These are phyloP conservation scores for Hysterium pulicare DNA, from an alignment of 2,329 filamentous ascomycete species.

Conservation along the genomic window DNA sequence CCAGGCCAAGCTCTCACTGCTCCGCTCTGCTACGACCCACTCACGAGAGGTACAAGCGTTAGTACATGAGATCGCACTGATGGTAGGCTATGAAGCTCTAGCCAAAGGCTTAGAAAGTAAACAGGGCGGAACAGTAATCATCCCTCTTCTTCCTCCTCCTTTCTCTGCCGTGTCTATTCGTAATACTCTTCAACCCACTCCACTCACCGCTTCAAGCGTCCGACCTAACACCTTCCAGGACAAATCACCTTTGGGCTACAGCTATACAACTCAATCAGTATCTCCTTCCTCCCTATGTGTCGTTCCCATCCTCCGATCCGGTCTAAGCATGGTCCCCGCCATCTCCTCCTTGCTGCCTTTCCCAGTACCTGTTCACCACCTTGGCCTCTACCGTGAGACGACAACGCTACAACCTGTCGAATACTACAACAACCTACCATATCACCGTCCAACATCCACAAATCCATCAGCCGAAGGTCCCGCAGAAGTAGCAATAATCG, in stretches of 20 bases:
- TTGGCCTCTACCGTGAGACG: conserved; percentile 90
- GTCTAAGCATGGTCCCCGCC: conserved; percentile 86
- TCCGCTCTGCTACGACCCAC: conserved; percentile 69
- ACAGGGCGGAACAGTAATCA: conserved; percentile 62
- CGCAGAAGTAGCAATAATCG: conserved; percentile 70
- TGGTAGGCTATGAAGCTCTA: conserved; percentile 80
- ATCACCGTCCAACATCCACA: conserved; percentile 55
- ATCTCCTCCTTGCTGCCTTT: conserved; percentile 77
- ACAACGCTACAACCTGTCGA: conserved; percentile 84
- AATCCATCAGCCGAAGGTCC: conserved; percentile 34
- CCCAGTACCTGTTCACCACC: conserved; percentile 82
- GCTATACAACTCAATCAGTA: conserved; percentile 65
- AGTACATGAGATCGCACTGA: conserved; percentile 80
- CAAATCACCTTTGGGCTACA: conserved; percentile 72
- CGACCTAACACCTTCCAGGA: conserved; percentile 51
- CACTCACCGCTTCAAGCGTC: conserved; percentile 2
- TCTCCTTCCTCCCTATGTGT: conserved; percentile 70
- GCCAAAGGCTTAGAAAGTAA: conserved; percentile 57
- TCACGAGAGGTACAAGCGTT: conserved; percentile 75
- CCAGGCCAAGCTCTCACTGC: conserved; percentile 81
- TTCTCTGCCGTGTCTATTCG: background rate
- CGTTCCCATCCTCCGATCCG: conserved; percentile 89
- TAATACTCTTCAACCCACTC: background rate
- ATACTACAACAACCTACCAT: conserved; percentile 96
- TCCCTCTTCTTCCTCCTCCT: conserved; percentile 3